Evolutionary conservation across 257 asterid species (phyloP), one percentile per base, ranked within the genome.

Genomic region (Leptodermis oblonga): DNA sequence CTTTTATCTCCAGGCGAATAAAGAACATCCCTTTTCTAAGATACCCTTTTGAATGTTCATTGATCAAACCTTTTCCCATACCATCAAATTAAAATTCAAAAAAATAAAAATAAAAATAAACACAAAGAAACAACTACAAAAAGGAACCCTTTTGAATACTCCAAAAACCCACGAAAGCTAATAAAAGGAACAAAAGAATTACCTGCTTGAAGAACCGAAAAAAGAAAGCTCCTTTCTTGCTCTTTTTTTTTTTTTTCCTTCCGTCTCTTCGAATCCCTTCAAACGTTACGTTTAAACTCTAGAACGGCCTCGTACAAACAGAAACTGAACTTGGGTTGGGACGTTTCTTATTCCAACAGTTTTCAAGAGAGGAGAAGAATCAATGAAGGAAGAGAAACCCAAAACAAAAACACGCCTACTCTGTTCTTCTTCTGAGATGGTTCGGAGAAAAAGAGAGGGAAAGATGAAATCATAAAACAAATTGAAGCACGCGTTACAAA

Each of bases 371-470:
- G 23, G 39, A 30, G 26, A 26, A 33, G 42, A 60, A 33, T 59
- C 56, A 45, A 1, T 3, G n/a, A 45, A n/a, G 52, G 5, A 45
- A 5, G 54, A 48, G 23, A 17, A 20, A 9, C 2, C 1, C 4
- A n/a, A n/a, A n/a, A n/a, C n/a, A n/a, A n/a, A 31, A 43, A 68
- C 55, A 41, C 66, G 66, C 13, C 23, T 9, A 9, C 10, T 52
- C 11, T 52, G 28, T 22, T 52, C 66, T 33, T 60, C 53, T 68
- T 69, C 71, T 45, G 63, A 23, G 79, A 76, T 73, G 66, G 34
- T 76, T 53, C 79, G 59, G 18, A 31, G 81, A 76, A 76, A 67
- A 73, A 55, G 70, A 71, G 41, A 66, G 70, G 51, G 36, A 62
- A 61, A 71, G 41, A 66, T 67, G 51, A 62, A 62, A 61, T 3